Evolutionary conservation across 1,284 basidiomycete genomes (phyloP), one percentile per base, ranked within the genome.

Genomic region (Heterobasidion irregulare): DNA sequence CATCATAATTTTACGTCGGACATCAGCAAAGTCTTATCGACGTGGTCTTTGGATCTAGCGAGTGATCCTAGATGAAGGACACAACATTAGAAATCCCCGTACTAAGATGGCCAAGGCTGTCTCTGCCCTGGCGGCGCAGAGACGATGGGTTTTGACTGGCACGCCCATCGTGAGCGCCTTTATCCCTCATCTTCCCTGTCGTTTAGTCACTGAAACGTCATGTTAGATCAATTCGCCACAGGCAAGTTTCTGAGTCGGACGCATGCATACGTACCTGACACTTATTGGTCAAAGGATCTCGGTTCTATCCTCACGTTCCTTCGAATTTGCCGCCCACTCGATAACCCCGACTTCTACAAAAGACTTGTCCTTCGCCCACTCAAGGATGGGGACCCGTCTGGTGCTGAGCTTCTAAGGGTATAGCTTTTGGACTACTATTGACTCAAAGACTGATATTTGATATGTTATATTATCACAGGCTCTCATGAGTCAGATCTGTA

Each of bases 31-130:
- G n/a, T 35, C 13, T 8, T 49, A 35, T 47, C 13, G 9, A 57
- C 18, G 33, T 32, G 53, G 32, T 53, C 4, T 13, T 34, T 18
- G 47, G 15, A 51, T 33, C 13, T 58, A 89, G 83, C 77, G 94
- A 57, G 68, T 94, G 41, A 82, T 96, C 35, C 75, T 95, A 2
- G 94, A 96, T 60, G 93, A 96, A 70, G 94, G 90, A 0, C 93
- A 96, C 64, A 84, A 70, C 16, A 86, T 95, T 59, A 84, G 92
- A 54, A 96, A 95, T 64, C 81, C 88, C 0, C 86, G 79, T 66
- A 91, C 93, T 0, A 91, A 92, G 72, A 90, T 89, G 81, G 81
- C 89, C 0, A 77, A 80, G 61, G 86, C 87, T 0, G 84, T 87
- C 10, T 84, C 74, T 57, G 82, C 71, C 6, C 72, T 96, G 16